These are phyloP conservation scores for Aegle marmelos DNA, from an alignment of 345 rosid genomes.

Conservation along the genomic window DNA sequence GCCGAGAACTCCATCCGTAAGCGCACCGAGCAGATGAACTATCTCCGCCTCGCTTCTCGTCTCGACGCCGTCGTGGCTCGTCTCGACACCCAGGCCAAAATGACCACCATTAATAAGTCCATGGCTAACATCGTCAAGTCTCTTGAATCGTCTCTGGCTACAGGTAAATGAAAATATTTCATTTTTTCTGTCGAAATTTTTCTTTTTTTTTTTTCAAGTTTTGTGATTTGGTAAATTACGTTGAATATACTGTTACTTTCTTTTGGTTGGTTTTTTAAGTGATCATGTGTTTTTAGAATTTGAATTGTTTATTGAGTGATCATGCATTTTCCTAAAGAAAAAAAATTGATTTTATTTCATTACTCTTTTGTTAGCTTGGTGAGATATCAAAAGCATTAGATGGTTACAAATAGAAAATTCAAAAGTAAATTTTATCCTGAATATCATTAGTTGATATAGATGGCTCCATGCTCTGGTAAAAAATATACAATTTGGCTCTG, in stretches of 20 bases:
- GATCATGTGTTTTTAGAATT: neutral
- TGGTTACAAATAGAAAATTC: neutral
- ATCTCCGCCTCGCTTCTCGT: slow-evolving; percentile 84
- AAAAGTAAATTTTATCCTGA: neutral
- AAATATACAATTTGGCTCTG: neutral
- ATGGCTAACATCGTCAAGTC: slow-evolving; percentile 90
- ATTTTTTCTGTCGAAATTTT: neutral
- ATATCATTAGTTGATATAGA: neutral
- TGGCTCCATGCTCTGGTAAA: neutral
- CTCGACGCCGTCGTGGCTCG: slow-evolving; percentile 96
- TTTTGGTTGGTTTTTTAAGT: neutral
- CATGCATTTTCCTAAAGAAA: neutral
- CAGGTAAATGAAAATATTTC: slow-evolving; percentile 46
- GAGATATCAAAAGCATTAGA: neutral
- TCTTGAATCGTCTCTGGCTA: slow-evolving; percentile 80
- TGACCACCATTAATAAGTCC: slow-evolving; percentile 85
- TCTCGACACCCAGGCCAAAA: slow-evolving; percentile 94
- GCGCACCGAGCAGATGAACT: slow-evolving; percentile 98
- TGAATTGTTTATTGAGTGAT: neutral
- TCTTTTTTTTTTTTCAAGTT: neutral
- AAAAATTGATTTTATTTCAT: too few species aligned
- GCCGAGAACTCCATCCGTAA: slow-evolving; percentile 96
- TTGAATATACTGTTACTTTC: neutral
- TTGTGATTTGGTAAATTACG: neutral
- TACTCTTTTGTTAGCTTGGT: neutral